phyloP scores from a whole-genome alignment of 108 stramenopile genomes.

The Bacterosira constricta region DNA sequence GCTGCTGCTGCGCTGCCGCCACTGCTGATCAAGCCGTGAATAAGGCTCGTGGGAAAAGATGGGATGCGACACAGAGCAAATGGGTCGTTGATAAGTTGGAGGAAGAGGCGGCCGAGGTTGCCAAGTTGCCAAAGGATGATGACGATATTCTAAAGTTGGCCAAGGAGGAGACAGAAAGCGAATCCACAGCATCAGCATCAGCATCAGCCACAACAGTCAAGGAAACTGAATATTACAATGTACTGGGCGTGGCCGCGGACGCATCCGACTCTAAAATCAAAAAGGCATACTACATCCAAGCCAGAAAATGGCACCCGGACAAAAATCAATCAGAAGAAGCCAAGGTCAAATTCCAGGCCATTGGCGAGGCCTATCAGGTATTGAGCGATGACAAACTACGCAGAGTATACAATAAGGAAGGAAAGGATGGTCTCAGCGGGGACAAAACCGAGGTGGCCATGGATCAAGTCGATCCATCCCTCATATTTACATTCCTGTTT shows the following conservation, averaged over 20 bases:
- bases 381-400: constrained; percentile 35
- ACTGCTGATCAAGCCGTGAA: constrained; percentile 23
- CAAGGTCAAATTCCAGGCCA: constrained; percentile 37
- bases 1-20: constrained; percentile 34
- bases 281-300: constrained; percentile 77
- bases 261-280: constrained; percentile 67
- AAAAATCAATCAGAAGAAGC: constrained; percentile 45
- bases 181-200: not conserved
- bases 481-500: constrained; percentile 45
- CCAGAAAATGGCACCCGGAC: constrained; percentile 79
- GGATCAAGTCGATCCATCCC: constrained; percentile 28
- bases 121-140: constrained; percentile 28
- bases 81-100: constrained; percentile 39
- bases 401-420: constrained; percentile 29
- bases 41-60: constrained; percentile 39
- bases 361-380: constrained; percentile 57
- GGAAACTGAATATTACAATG: constrained; percentile 58
- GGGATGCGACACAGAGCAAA: constrained; percentile 15
- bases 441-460: constrained; percentile 38
- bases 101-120: constrained; percentile 16
- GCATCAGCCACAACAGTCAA: constrained; percentile 14
- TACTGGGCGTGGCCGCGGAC: constrained; percentile 56
- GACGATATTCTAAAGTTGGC: constrained; percentile 34
- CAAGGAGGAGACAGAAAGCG: constrained; percentile 1
- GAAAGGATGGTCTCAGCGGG: constrained; percentile 37